Conservation (phyloP, 257 asterid species). For the Knoxia roxburghii region DNA sequence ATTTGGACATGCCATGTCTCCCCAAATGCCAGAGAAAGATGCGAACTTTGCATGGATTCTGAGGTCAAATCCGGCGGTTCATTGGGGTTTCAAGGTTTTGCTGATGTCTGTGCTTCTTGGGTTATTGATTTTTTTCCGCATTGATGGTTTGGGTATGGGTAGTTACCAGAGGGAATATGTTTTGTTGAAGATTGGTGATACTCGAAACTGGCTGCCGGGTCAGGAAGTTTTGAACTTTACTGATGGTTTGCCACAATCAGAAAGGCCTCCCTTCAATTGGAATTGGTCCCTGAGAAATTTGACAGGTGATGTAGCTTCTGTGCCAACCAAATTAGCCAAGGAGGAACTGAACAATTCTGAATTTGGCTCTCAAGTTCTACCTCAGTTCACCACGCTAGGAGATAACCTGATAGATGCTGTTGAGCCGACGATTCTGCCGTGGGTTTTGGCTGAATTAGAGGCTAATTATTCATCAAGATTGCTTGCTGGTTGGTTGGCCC, state of each 20-base stretch:
- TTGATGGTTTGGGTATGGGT: conserved; percentile 36
- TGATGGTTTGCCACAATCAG: conserved; percentile 19
- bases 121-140: conserved; percentile 44
- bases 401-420: conserved; percentile 6
- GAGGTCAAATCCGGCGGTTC: conserved; percentile 48
- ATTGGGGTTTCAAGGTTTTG: conserved; percentile 57
- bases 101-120: conserved; percentile 46
- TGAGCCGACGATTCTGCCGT: conserved; percentile 24
- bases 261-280: conserved; percentile 19
- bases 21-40: conserved; percentile 53
- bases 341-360: conserved; percentile 20
- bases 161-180: conserved; percentile 33
- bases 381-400: conserved; percentile 12
- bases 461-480: conserved; percentile 58
- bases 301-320: conserved; percentile 18
- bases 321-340: conserved; percentile 13
- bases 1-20: conserved; percentile 4
- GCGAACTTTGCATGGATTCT: conserved; percentile 37
- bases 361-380: conserved; percentile 24
- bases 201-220: conserved; percentile 13
- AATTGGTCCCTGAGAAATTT: conserved; percentile 26
- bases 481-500: conserved; percentile 51
- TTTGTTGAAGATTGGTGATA: conserved; percentile 28
- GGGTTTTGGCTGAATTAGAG: conserved; percentile 62
- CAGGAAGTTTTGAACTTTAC: conserved; percentile 32